phyloP scores from a whole-genome alignment of 108 stramenopile species.

The Licmophora abbreviata region DNA sequence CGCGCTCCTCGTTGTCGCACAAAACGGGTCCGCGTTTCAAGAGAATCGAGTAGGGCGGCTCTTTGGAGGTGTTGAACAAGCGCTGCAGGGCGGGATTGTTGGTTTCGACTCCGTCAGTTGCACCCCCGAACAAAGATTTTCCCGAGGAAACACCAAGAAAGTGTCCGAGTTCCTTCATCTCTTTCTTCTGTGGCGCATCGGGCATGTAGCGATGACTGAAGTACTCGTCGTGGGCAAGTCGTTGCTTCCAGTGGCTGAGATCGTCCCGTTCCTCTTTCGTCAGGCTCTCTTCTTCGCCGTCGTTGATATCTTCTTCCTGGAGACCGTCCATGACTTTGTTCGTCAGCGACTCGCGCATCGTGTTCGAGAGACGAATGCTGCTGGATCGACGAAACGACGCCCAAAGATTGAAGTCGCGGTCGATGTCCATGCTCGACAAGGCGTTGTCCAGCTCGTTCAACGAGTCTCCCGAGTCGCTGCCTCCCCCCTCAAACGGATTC shows the following conservation, averaged over 20 bases:
- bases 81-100: neutral
- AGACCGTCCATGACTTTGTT: slow-evolving; percentile 3
- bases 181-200: slow-evolving; percentile 11
- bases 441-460: neutral
- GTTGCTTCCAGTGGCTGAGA: slow-evolving; percentile 1
- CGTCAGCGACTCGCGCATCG: neutral
- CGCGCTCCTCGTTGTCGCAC: slow-evolving; percentile 10
- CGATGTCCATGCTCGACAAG: neutral
- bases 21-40: slow-evolving; percentile 12
- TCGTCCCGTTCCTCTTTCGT: slow-evolving; percentile 1
- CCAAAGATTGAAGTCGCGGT: neutral
- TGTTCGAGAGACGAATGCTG: neutral
- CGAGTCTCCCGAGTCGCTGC: too few relatives aligned
- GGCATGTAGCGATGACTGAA: slow-evolving; percentile 32
- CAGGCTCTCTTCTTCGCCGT: slow-evolving; percentile 4
- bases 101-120: neutral
- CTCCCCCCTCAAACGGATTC: too few relatives aligned
- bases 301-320: neutral
- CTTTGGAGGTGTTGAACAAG: neutral
- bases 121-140: neutral
- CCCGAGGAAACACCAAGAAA: slow-evolving; percentile 5
- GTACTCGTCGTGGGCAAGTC: slow-evolving; percentile 24
- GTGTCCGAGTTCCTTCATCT: slow-evolving; percentile 12
- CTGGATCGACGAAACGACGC: neutral
- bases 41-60: slow-evolving; percentile 6